These are phyloP conservation scores for Chondrus crispus DNA, from an alignment of 23 red algal species.

Conservation along the genomic window DNA sequence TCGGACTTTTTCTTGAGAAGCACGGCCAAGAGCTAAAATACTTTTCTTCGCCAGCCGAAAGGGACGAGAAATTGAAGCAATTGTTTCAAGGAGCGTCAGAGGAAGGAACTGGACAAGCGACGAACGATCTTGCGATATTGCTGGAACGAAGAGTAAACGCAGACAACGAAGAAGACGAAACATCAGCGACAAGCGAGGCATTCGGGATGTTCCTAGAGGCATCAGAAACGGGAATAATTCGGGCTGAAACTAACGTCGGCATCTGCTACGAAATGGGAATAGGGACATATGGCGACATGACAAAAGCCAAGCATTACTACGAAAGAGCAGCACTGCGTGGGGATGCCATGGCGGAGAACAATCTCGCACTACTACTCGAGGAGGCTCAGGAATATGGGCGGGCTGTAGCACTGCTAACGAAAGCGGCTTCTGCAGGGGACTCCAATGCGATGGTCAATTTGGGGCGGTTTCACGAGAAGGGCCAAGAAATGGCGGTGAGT, in stretches of 20 bases:
- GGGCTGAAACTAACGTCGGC: slow-evolving; percentile 35
- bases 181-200: background rate
- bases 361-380: slow-evolving; percentile 35
- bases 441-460: slow-evolving; percentile 21
- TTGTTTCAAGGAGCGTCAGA: slow-evolving; percentile 31
- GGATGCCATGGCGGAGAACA: slow-evolving; percentile 37
- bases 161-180: background rate
- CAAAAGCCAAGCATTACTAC: slow-evolving; percentile 23
- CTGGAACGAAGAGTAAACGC: background rate
- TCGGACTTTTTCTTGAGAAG: background rate
- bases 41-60: background rate
- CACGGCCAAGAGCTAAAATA: background rate
- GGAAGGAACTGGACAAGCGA: background rate
- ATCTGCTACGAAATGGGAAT: slow-evolving; percentile 57
- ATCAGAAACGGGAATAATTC: background rate
- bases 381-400: slow-evolving; percentile 30
- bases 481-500: background rate
- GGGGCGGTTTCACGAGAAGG: slow-evolving; percentile 43
- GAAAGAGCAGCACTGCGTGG: slow-evolving; percentile 1
- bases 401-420: slow-evolving; percentile 12
- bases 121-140: slow-evolving; percentile 34
- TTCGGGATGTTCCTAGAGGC: slow-evolving; percentile 29
- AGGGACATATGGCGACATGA: slow-evolving; percentile 9
- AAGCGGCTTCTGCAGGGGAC: slow-evolving; percentile 6
- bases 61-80: background rate